Base-by-base conservation (phyloP, 768 basidiomycete genomes). In the Hericium coralloides region DNA sequence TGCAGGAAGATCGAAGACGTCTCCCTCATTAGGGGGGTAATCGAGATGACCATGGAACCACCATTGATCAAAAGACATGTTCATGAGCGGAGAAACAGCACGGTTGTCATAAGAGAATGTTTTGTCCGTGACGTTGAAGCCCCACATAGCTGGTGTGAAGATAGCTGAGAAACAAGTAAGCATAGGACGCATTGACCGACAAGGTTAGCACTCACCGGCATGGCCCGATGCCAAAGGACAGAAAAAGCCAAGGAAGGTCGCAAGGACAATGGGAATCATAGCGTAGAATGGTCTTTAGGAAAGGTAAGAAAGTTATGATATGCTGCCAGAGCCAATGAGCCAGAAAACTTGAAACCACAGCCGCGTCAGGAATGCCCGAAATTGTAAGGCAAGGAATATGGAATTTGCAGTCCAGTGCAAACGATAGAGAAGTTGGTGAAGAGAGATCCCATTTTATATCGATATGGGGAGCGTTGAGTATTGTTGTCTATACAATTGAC, bases 21-120 rank as follows among this genome's bases (percentile, higher is more conserved):
- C 81, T 2, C 74, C 73, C 0, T 69, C 61, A 64, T 82, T 74
- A 2, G 87, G 85, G 0, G 85, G 85, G 56, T 76, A 67, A 57
- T 67, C 70, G 49, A 85, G 77, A 65, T 85, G 83, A 52, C 71
- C 71, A 63, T 87, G 83, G 68, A 85, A 84, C 85, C 84, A 81
- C 75, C 77, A 76, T 6, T 77, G 67, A 59, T 63, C 67, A 70
- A 69, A 80, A 54, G 63, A 72, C 67, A 55, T 70, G 72, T 57
- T 64, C 52, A 57, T 43, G 25, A 77, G 70, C 2, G 78, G 76
- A 0, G 64, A 59, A 6, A 74, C 82, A 23, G 86, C 84, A 2
- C 85, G 79, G 66, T 87, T 86, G 63, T 86, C 85, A 67, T 84
- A 83, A 4, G 70, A 47, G 52, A 76, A 84, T 1, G 79, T 79